Evolutionary conservation across 2,329 filamentous ascomycete species (phyloP).

Genomic region (Pestalotiopsis sp.): DNA sequence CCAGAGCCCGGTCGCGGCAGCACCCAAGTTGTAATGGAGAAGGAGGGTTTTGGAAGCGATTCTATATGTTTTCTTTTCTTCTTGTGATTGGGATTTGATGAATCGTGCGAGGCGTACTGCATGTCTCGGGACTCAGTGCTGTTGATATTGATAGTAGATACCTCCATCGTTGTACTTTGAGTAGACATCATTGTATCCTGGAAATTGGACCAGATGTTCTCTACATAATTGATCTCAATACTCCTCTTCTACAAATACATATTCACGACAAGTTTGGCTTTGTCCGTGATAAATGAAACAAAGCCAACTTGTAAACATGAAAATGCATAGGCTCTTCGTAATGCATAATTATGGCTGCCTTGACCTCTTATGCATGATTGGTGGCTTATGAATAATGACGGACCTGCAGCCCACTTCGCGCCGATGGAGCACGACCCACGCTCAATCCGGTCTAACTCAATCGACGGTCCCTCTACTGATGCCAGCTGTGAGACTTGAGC

Average conservation of each 20-base stretch:
- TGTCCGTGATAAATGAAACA: background rate
- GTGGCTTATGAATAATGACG: conserved; percentile 1
- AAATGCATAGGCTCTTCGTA: background rate
- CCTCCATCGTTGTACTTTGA: background rate
- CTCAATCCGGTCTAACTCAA: conserved; percentile 9
- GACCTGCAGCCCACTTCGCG: conserved; percentile 6
- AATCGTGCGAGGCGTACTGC: background rate
- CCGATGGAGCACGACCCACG: conserved; percentile 4
- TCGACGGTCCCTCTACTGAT: conserved; percentile 4
- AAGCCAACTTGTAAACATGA: background rate
- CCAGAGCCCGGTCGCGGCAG: background rate
- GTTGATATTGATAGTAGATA: background rate
- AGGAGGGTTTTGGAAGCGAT: background rate
- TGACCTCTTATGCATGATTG: background rate
- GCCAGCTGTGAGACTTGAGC: conserved; percentile 13
- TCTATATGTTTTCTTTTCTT: background rate
- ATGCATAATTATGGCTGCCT: background rate
- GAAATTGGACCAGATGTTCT: no score
- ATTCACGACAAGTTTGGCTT: background rate
- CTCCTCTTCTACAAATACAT: background rate
- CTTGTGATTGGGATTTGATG: background rate
- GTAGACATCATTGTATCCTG: no score
- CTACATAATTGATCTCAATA: background rate
- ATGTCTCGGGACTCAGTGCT: background rate
- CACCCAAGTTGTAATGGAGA: background rate